Conservation (phyloP, 306 rosid species). For the Cicer chorassanicum region DNA sequence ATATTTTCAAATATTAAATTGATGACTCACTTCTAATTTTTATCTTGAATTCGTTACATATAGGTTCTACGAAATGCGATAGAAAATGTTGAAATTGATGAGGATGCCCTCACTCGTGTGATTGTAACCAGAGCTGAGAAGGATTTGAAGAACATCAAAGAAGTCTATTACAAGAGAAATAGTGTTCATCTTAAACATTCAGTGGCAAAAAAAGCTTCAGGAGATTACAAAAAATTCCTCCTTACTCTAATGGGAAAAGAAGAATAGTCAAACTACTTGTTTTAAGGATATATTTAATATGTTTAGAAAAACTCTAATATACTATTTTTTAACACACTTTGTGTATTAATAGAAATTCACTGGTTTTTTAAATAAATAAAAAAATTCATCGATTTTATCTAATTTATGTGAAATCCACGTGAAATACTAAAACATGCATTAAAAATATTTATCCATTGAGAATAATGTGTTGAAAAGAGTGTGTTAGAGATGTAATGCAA, state of each 20-base stretch:
- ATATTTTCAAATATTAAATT: neutral
- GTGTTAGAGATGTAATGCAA: no score
- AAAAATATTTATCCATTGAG: no score
- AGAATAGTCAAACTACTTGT: conserved; percentile 33
- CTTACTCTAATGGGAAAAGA: conserved; percentile 68
- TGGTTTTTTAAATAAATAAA: no score
- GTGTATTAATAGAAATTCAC: no score
- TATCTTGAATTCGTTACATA: neutral
- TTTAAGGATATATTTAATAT: neutral
- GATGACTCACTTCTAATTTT: neutral
- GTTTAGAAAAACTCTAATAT: neutral
- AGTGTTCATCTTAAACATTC: conserved; percentile 68
- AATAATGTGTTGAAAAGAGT: no score
- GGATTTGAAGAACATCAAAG: conserved; percentile 71
- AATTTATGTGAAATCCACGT: no score
- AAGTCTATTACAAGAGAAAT: conserved; percentile 78
- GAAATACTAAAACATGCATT: no score
- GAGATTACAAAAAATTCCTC: conserved; percentile 78
- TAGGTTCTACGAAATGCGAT: conserved; percentile 70
- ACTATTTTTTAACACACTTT: neutral
- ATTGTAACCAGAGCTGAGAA: conserved; percentile 82
- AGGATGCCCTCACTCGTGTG: conserved; percentile 78
- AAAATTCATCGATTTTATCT: no score
- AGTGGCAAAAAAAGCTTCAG: conserved; percentile 66
- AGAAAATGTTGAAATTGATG: conserved; percentile 60